Conservation (phyloP, 345 rosid genomes). For the Hypericum androsaemum region DNA sequence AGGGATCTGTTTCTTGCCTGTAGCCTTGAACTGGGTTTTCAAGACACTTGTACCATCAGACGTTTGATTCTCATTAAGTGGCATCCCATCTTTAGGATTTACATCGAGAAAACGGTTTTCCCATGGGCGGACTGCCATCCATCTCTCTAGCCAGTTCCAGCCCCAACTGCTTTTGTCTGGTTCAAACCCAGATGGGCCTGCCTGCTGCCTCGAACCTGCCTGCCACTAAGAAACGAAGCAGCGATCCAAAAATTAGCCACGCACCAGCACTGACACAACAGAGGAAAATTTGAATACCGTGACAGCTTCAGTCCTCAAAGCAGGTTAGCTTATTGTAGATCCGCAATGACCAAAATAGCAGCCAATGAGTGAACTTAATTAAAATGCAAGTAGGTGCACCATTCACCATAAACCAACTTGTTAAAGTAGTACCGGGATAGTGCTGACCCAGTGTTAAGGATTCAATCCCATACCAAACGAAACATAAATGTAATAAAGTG, state of each 20-base stretch:
- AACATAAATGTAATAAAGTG: no score
- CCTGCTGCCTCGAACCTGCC: constrained; percentile 73
- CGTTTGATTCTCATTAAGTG: constrained; percentile 38
- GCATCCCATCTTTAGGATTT: constrained; percentile 70
- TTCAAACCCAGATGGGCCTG: constrained; percentile 53
- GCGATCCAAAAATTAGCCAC: background rate
- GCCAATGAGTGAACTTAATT: no score
- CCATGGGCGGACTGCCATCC: constrained; percentile 99
- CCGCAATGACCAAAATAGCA: no score
- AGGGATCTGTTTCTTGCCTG: constrained; percentile 37
- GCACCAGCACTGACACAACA: no score
- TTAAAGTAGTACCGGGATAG: no score
- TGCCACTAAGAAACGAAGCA: constrained; percentile 65
- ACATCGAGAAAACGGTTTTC: constrained; percentile 93
- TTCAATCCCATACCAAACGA: no score
- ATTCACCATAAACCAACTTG: no score
- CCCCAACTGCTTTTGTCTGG: constrained; percentile 99
- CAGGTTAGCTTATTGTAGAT: no score
- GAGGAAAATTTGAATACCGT: no score
- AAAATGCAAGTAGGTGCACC: no score
- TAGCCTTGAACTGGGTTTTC: constrained; percentile 42
- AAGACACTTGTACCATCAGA: constrained; percentile 36
- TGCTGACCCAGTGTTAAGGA: no score
- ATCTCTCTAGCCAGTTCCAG: constrained; percentile 99
- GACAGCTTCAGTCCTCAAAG: no score